phyloP scores from a whole-genome alignment of 495 filamentous ascomycete genomes.

The Massariosphaeria phaeospora region DNA sequence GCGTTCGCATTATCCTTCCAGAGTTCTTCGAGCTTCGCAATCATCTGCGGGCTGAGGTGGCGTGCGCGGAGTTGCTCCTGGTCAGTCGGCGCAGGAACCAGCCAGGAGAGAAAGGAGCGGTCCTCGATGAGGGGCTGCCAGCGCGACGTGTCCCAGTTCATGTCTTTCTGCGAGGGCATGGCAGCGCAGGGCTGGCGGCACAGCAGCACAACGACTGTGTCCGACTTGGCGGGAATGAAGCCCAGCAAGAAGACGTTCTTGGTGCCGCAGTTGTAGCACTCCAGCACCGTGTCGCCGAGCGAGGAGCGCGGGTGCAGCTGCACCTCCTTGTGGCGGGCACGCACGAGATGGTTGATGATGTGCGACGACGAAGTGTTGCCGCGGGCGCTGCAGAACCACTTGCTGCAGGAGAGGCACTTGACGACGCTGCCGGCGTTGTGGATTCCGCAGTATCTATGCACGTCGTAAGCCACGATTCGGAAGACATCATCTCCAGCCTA shows the following conservation, averaged over 20 bases:
- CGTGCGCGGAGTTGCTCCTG: slow-evolving; percentile 93
- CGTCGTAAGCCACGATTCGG: slow-evolving; percentile 2
- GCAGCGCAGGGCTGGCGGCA: slow-evolving; percentile 96
- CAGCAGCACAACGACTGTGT: slow-evolving; percentile 93
- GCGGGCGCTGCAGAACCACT: slow-evolving; percentile 98
- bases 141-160: slow-evolving; percentile 98
- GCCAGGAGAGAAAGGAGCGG: slow-evolving; percentile 90
- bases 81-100: slow-evolving; percentile 83
- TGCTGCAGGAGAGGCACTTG: slow-evolving; percentile 90
- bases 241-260: slow-evolving; percentile 99
- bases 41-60: slow-evolving; percentile 90
- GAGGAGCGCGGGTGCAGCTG: slow-evolving; percentile 91
- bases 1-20: slow-evolving; percentile 95
- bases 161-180: slow-evolving; percentile 95
- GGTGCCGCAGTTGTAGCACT: slow-evolving; percentile 99
- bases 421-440: slow-evolving; percentile 93
- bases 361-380: slow-evolving; percentile 96
- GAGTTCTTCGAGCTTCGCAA: slow-evolving; percentile 95
- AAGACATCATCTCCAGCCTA: slow-evolving; percentile 10
- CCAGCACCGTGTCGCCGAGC: slow-evolving; percentile 93
- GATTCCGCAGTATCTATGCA: slow-evolving; percentile 85
- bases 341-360: slow-evolving; percentile 96
- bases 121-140: slow-evolving; percentile 99
- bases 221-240: slow-evolving; percentile 98
- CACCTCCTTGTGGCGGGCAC: slow-evolving; percentile 97